A percentile compares a stretch with the other conserved stretches of the same genome.
phyloP scores from a whole-genome alignment of 2,329 filamentous ascomycete species.

The Scedosporium dehoogii region DNA sequence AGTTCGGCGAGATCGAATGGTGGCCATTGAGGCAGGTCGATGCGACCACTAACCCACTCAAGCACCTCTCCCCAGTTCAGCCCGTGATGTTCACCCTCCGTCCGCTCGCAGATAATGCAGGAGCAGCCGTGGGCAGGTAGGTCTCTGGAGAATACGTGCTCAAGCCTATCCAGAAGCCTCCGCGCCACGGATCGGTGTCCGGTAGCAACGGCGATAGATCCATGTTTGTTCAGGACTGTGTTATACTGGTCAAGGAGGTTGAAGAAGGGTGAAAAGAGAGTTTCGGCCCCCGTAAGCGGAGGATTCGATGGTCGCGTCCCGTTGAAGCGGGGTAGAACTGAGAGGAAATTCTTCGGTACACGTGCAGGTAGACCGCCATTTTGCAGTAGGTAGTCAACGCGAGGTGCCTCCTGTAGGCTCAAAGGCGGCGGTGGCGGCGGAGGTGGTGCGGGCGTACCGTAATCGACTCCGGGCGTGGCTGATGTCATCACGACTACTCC shows the following conservation, averaged over 20 bases:
- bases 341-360: conserved; percentile 64
- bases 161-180: conserved; percentile 76
- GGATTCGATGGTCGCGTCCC: conserved; percentile 51
- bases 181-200: conserved; percentile 93
- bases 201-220: conserved; percentile 88
- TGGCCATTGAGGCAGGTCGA: conserved; percentile 80
- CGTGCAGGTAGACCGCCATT: conserved; percentile 70
- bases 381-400: conserved; percentile 85
- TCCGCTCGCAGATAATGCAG: conserved; percentile 70
- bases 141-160: conserved; percentile 89
- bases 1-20: conserved; percentile 67
- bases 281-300: conserved; percentile 57
- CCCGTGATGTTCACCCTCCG: conserved; percentile 54
- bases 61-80: conserved; percentile 93
- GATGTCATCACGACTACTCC: conserved; percentile 14
- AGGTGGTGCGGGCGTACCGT: conserved; percentile 28
- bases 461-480: conserved; percentile 25
- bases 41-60: conserved; percentile 81
- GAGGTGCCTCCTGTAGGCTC: conserved; percentile 59
- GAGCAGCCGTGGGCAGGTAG: conserved; percentile 77
- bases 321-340: conserved; percentile 48
- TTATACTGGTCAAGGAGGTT: conserved; percentile 79
- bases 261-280: conserved; percentile 74
- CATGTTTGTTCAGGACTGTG: conserved; percentile 69
- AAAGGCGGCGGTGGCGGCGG: conserved; percentile 66